These are phyloP conservation scores for Clavispora fructus DNA, from an alignment of 805 yeast species.

Conservation along the genomic window DNA sequence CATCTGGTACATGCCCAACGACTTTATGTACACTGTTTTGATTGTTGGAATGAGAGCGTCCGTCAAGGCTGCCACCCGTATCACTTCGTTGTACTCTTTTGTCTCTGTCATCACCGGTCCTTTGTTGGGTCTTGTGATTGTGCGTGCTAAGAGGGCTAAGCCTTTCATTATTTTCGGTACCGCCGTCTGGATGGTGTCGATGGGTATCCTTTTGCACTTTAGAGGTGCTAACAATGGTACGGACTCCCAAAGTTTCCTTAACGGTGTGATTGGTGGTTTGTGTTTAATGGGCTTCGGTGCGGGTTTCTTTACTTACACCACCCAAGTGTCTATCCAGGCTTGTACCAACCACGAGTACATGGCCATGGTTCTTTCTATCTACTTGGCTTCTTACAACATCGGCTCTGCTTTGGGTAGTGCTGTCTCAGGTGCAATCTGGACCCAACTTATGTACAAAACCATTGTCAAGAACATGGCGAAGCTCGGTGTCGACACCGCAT, in stretches of 20 bases:
- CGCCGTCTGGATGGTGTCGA: slow-evolving; percentile 51
- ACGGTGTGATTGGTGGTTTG: slow-evolving; percentile 62
- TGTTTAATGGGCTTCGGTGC: slow-evolving; percentile 69
- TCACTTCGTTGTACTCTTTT: slow-evolving; percentile 56
- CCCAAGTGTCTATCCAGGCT: slow-evolving; percentile 57
- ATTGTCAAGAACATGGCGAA: slow-evolving; percentile 26
- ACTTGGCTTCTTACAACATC: slow-evolving; percentile 52
- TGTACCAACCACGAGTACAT: slow-evolving; percentile 57
- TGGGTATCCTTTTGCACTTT: slow-evolving; percentile 55
- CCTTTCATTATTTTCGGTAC: slow-evolving; percentile 57
- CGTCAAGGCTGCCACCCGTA: slow-evolving; percentile 60
- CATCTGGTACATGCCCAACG: slow-evolving; percentile 65
- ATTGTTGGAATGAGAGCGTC: slow-evolving; percentile 59
- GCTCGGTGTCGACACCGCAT: slow-evolving; percentile 22
- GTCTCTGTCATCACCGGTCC: slow-evolving; percentile 60
- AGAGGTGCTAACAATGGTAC: slow-evolving; percentile 46
- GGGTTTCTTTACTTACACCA: slow-evolving; percentile 63
- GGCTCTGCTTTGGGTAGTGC: slow-evolving; percentile 62
- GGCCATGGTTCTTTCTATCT: slow-evolving; percentile 57
- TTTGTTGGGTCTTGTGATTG: slow-evolving; percentile 48
- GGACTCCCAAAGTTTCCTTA: slow-evolving; percentile 19
- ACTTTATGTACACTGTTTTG: slow-evolving; percentile 62
- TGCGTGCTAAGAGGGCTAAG: slow-evolving; percentile 47
- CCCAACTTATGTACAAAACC: slow-evolving; percentile 47
- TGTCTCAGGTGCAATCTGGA: slow-evolving; percentile 70